phyloP scores from a whole-genome alignment of 352 stramenopile genomes.

The Pythium dissimile region DNA sequence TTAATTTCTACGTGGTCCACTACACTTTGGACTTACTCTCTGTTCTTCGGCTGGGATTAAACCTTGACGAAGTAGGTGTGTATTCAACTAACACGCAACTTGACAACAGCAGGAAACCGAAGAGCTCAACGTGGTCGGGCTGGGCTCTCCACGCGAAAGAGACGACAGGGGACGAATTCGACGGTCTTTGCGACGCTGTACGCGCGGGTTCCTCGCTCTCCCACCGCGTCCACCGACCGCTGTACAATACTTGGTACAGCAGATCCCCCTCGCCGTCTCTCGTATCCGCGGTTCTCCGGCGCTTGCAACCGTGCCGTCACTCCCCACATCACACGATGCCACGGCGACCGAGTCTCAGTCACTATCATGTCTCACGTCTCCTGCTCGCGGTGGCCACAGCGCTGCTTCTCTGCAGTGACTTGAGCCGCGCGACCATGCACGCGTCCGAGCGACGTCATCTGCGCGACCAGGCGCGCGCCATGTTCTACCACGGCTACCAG shows the following conservation, averaged over 20 bases:
- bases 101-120: not conserved
- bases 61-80: not conserved
- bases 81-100: not conserved
- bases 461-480: conserved; percentile 70
- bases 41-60: not conserved
- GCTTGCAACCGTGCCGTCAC: no score
- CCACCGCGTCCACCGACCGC: not conserved
- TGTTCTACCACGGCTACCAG: conserved; percentile 89
- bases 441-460: conserved; percentile 61
- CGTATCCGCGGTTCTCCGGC: no score
- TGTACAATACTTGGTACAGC: no score
- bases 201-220: not conserved
- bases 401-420: not conserved
- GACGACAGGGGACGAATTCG: not conserved
- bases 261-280: no score
- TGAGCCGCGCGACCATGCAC: conserved; percentile 46
- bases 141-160: not conserved
- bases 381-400: not conserved
- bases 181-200: not conserved
- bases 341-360: not conserved
- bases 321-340: no score
- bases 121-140: not conserved
- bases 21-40: no score
- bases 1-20: no score
- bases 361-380: not conserved